phyloP scores from a whole-genome alignment of 495 filamentous ascomycete species.

The Penicillium riverlandense region DNA sequence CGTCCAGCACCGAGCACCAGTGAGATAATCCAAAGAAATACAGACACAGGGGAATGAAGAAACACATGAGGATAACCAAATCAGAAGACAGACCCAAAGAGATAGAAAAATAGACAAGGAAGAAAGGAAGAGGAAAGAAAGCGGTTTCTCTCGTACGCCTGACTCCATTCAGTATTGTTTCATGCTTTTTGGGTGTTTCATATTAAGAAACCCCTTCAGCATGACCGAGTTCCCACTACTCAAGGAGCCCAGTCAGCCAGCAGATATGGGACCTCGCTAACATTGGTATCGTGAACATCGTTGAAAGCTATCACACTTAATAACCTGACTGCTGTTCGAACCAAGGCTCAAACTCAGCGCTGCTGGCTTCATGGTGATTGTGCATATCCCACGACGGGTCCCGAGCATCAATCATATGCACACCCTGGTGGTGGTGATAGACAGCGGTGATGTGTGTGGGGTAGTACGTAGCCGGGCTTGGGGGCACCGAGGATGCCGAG shows the following conservation, averaged over 20 bases:
- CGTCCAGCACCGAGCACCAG: neutral
- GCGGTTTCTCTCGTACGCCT: neutral
- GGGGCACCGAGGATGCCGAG: neutral
- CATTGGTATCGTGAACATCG: neutral
- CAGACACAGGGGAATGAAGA: neutral
- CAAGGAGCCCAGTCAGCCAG: constrained; percentile 5
- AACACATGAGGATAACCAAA: neutral
- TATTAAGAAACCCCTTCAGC: constrained; percentile 7
- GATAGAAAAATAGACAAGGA: neutral
- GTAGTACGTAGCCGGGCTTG: constrained; percentile 5
- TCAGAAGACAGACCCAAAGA: neutral
- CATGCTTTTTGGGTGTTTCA: neutral
- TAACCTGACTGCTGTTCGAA: neutral
- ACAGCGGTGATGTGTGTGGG: neutral
- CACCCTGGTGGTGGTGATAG: neutral
- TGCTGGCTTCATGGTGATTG: neutral
- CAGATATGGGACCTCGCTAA: constrained; percentile 1
- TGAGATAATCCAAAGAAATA: neutral
- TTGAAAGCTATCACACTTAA: neutral
- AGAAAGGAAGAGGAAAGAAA: neutral
- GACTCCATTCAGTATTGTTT: too few species aligned
- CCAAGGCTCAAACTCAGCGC: constrained; percentile 10
- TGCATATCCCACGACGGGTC: constrained; percentile 6
- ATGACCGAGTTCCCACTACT: constrained; percentile 1
- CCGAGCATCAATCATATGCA: constrained; percentile 5